Evolutionary conservation across 192 early-diverging fungal genomes (phyloP).

Genomic region (Coemansia sp.): DNA sequence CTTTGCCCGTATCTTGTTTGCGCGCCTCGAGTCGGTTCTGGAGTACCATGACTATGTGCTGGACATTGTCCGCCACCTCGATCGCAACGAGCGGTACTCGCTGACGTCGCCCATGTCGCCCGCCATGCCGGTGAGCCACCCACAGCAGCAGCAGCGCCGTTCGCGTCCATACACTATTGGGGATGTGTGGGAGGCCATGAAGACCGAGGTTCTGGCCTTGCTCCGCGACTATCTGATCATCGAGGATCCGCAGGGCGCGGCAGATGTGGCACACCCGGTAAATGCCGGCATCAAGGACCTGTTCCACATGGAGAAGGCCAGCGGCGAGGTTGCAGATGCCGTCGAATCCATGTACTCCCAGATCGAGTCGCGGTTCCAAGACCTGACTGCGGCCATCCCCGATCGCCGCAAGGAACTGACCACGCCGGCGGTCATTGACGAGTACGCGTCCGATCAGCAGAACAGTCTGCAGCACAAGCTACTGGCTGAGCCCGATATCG

Average conservation of each 20-base stretch:
- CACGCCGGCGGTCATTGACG: slow-evolving; percentile 36
- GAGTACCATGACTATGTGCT: slow-evolving; percentile 70
- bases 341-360: slow-evolving; percentile 40
- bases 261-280: slow-evolving; percentile 9
- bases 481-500: slow-evolving; percentile 42
- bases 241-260: slow-evolving; percentile 19
- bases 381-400: slow-evolving; percentile 18
- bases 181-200: slow-evolving; percentile 49
- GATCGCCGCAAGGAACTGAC: slow-evolving; percentile 26
- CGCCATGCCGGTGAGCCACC: background rate
- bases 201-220: slow-evolving; percentile 38
- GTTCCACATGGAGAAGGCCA: slow-evolving; percentile 44
- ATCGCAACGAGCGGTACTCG: slow-evolving; percentile 36
- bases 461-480: slow-evolving; percentile 37
- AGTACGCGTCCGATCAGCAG: slow-evolving; percentile 43
- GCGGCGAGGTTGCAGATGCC: slow-evolving; percentile 14
- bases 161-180: slow-evolving; percentile 28
- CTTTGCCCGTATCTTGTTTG: slow-evolving; percentile 69
- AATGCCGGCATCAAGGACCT: slow-evolving; percentile 29
- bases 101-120: slow-evolving; percentile 9
- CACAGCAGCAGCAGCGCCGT: background rate
- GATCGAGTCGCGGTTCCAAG: slow-evolving; percentile 40
- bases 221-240: slow-evolving; percentile 47
- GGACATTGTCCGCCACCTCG: slow-evolving; percentile 53
- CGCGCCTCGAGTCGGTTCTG: slow-evolving; percentile 65